Evolutionary conservation across 441 rosid genomes (phyloP).

Genomic region (Cnidoscolus chayamansa): DNA sequence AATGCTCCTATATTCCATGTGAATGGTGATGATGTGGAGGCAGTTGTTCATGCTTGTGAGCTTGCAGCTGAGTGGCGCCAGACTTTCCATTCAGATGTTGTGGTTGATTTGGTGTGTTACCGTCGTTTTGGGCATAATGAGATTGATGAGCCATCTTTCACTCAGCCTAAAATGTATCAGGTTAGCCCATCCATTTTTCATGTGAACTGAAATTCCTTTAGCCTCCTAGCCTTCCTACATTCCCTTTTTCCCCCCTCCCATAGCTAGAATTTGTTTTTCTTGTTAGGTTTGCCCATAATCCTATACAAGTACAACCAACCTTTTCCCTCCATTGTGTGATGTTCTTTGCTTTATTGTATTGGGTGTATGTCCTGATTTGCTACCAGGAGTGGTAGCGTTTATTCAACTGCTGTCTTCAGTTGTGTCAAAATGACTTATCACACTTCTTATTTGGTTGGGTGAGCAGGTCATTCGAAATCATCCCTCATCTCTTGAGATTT

Average conservation of each 20-base stretch:
- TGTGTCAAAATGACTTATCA: conserved; percentile 9
- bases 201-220: too few species aligned
- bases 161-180: conserved; percentile 96
- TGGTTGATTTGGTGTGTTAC: conserved; percentile 90
- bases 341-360: conserved; percentile 1
- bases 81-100: conserved; percentile 90
- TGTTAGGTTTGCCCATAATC: conserved; percentile 5
- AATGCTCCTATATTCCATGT: conserved; percentile 92
- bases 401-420: conserved; percentile 6
- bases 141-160: conserved; percentile 92
- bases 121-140: conserved; percentile 94
- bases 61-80: conserved; percentile 99
- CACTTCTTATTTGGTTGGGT: conserved; percentile 19
- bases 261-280: not conserved
- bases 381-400: too few species aligned
- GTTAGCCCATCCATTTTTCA: conserved; percentile 31
- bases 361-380: not conserved
- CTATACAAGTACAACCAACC: not conserved
- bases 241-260: not conserved
- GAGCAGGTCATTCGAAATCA: conserved; percentile 76
- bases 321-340: too few species aligned
- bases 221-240: not conserved
- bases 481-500: conserved; percentile 81
- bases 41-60: conserved; percentile 88
- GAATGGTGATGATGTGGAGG: conserved; percentile 94